Percentiles rank a stretch among this genome's conserved stretches.
phyloP scores from a whole-genome alignment of 1,284 basidiomycete species.

The Farysia itapuensis region DNA sequence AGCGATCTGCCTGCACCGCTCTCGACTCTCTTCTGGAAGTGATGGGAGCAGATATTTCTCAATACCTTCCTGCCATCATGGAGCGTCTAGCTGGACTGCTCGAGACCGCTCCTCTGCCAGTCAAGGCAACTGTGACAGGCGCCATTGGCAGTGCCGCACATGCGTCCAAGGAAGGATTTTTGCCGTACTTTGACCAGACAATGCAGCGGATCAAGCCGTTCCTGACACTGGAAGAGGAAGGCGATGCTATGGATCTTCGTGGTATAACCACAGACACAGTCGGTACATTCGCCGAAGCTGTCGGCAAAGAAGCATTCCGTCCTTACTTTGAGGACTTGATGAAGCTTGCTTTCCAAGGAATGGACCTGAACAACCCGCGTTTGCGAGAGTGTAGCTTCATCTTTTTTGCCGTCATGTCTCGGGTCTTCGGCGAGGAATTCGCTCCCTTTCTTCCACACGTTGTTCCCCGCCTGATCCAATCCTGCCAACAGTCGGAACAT shows the following conservation, averaged over 20 bases:
- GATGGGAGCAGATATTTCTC: slow-evolving; percentile 81
- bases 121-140: slow-evolving; percentile 95
- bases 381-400: slow-evolving; percentile 95
- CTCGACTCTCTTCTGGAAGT: slow-evolving; percentile 96
- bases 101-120: slow-evolving; percentile 77
- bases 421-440: slow-evolving; percentile 93
- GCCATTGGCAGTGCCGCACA: slow-evolving; percentile 98
- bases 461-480: slow-evolving; percentile 80
- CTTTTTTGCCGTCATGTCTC: slow-evolving; percentile 97
- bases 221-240: slow-evolving; percentile 76
- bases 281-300: slow-evolving; percentile 95
- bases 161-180: slow-evolving; percentile 89
- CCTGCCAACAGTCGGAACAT: slow-evolving; percentile 74
- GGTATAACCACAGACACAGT: slow-evolving; percentile 98
- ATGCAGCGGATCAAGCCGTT: slow-evolving; percentile 83
- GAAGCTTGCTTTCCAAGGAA: slow-evolving; percentile 88
- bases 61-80: slow-evolving; percentile 94
- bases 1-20: slow-evolving; percentile 89
- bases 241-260: slow-evolving; percentile 84
- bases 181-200: slow-evolving; percentile 91
- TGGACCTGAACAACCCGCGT: slow-evolving; percentile 79
- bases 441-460: slow-evolving; percentile 82
- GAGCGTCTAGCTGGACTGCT: slow-evolving; percentile 86
- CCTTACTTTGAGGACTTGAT: slow-evolving; percentile 96
- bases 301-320: slow-evolving; percentile 89